A percentile compares a stretch with the other conserved stretches of the same genome.
phyloP scores from a whole-genome alignment of 768 basidiomycete genomes.

The Tricholoma matsutake region DNA sequence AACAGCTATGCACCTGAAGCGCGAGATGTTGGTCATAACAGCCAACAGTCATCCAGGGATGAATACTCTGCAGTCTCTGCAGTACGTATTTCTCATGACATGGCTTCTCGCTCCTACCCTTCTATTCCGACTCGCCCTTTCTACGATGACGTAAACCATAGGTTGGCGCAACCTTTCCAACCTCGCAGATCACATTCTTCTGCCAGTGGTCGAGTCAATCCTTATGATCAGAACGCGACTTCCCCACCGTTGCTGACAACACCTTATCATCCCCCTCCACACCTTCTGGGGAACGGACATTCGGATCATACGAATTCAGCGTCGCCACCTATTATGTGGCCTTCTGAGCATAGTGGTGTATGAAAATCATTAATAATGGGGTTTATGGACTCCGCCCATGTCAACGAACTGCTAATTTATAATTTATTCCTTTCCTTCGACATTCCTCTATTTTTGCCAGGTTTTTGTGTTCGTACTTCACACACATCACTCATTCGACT shows the following conservation, averaged over 20 bases:
- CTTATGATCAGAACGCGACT: background rate
- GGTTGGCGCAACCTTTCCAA: conserved; percentile 15
- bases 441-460: background rate
- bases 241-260: conserved; percentile 26
- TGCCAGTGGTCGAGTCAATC: conserved; percentile 4
- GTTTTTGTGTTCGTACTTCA: background rate
- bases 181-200: conserved; percentile 8
- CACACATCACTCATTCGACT: background rate
- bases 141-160: conserved; percentile 16
- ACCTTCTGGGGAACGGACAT: conserved; percentile 7
- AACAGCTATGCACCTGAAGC: conserved; percentile 8
- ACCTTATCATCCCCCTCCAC: conserved; percentile 24
- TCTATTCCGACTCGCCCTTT: conserved; percentile 25
- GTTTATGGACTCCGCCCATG: background rate
- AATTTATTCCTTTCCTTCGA: background rate
- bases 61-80: conserved; percentile 14
- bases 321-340: conserved; percentile 14
- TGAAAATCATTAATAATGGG: conserved; percentile 1
- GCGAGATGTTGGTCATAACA: conserved; percentile 6
- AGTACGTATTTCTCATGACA: conserved; percentile 21
- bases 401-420: background rate
- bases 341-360: conserved; percentile 10
- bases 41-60: conserved; percentile 12
- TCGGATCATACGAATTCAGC: conserved; percentile 5
- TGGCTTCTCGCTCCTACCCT: conserved; percentile 25